phyloP scores from a whole-genome alignment of 1,139 yeast genomes.

The Dujonia santamariae region DNA sequence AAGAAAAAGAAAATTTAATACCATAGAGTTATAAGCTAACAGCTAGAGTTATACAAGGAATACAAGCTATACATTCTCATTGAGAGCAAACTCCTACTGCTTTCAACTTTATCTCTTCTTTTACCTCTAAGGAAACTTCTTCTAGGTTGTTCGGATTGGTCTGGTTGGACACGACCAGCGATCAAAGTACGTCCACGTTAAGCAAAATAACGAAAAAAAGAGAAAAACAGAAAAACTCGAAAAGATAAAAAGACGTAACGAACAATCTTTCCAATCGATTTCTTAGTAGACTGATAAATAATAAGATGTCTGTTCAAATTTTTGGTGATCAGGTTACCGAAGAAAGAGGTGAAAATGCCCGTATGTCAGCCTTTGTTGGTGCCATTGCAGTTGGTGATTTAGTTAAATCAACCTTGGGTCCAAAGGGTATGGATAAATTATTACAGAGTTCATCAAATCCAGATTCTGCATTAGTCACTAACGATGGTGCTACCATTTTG shows the following conservation, averaged over 20 bases:
- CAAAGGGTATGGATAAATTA: constrained; percentile 97
- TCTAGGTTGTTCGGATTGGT: no score
- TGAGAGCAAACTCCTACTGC: no score
- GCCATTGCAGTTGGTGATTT: constrained; percentile 98
- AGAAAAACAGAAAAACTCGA: not conserved
- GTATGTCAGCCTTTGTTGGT: constrained; percentile 95
- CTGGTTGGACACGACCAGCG: no score
- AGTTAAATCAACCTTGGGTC: constrained; percentile 94
- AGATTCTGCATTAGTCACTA: constrained; percentile 73
- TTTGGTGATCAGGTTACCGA: constrained; percentile 97
- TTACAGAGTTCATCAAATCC: constrained; percentile 84
- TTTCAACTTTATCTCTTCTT: no score
- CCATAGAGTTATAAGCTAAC: no score
- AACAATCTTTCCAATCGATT: no score
- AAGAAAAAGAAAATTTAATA: no score
- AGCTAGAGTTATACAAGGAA: no score
- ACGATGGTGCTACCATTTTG: constrained; percentile 97
- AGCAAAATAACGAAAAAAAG: not conserved
- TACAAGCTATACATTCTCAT: no score
- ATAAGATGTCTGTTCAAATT: constrained; percentile 72
- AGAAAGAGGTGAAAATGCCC: constrained; percentile 97
- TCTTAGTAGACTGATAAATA: no score
- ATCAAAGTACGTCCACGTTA: not conserved
- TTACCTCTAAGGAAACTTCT: no score
- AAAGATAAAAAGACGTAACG: not conserved